phyloP scores from a whole-genome alignment of 2,329 filamentous ascomycete genomes.

The Penicillium sp. region DNA sequence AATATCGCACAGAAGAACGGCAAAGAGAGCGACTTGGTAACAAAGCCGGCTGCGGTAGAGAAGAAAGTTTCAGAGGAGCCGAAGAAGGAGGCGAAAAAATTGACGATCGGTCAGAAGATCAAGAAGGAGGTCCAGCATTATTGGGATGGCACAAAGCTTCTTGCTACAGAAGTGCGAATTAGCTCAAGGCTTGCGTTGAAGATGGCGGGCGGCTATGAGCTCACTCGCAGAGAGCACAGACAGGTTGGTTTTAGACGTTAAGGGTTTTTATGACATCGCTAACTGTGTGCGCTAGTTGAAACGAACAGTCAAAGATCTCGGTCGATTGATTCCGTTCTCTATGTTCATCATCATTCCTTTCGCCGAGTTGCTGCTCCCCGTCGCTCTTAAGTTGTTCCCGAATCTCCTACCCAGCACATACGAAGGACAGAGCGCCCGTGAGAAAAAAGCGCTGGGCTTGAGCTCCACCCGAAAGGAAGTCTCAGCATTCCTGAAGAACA shows the following conservation, averaged over 20 bases:
- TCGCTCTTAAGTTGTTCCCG: slow-evolving; percentile 93
- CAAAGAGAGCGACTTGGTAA: slow-evolving; percentile 66
- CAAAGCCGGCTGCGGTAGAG: slow-evolving; percentile 59
- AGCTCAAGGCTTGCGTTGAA: slow-evolving; percentile 89
- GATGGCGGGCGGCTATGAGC: slow-evolving; percentile 97
- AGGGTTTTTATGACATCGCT: slow-evolving; percentile 12
- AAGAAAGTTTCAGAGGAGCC: slow-evolving; percentile 63
- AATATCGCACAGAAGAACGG: slow-evolving; percentile 53
- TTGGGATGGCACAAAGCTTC: slow-evolving; percentile 96
- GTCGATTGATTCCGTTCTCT: slow-evolving; percentile 90
- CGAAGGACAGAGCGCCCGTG: slow-evolving; percentile 87
- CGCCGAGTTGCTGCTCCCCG: slow-evolving; percentile 86
- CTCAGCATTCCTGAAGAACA: slow-evolving; percentile 85
- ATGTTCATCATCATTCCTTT: slow-evolving; percentile 97
- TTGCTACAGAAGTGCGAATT: slow-evolving; percentile 90
- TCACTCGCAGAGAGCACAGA: slow-evolving; percentile 89
- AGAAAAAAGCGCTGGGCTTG: slow-evolving; percentile 81
- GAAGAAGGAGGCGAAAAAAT: slow-evolving; percentile 78
- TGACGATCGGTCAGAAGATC: slow-evolving; percentile 88
- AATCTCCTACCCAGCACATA: slow-evolving; percentile 98
- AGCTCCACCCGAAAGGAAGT: slow-evolving; percentile 91
- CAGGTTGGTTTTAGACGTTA: slow-evolving; percentile 57
- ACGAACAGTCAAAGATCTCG: slow-evolving; percentile 91
- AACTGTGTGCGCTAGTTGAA: slow-evolving; percentile 60
- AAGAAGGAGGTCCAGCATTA: slow-evolving; percentile 95